Conservation (phyloP, 495 filamentous ascomycete genomes). For the Lasiosphaeriaceae sp. region DNA sequence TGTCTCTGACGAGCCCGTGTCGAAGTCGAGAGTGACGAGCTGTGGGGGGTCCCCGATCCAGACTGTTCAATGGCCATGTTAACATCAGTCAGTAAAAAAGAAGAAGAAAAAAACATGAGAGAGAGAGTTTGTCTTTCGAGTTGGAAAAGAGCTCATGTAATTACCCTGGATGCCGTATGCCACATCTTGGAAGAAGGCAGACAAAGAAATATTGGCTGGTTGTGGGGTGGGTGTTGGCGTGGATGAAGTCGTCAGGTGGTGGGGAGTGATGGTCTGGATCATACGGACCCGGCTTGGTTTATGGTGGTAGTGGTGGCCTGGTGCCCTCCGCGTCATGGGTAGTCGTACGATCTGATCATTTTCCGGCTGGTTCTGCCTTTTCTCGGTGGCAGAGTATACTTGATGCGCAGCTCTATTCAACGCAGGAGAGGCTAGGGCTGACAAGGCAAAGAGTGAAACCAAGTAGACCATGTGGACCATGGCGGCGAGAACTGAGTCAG, state of each 20-base stretch:
- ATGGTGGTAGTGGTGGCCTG: background rate
- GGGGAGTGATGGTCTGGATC: too few relatives aligned
- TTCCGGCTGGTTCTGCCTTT: background rate
- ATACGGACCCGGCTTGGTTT: too few relatives aligned
- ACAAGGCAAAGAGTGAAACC: background rate
- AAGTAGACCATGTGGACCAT: background rate
- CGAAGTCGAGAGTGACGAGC: constrained; percentile 47
- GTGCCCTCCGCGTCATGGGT: constrained; percentile 12
- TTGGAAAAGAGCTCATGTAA: too few relatives aligned
- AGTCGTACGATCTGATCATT: constrained; percentile 14
- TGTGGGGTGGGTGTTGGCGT: background rate
- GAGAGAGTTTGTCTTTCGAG: too few relatives aligned
- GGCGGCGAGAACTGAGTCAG: background rate
- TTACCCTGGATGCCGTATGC: constrained; percentile 17
- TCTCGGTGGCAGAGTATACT: too few relatives aligned
- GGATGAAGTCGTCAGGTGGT: background rate
- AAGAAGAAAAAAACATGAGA: too few relatives aligned
- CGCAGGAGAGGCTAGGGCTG: background rate
- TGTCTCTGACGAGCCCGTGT: constrained; percentile 80
- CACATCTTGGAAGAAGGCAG: too few relatives aligned
- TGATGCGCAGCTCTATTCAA: too few relatives aligned
- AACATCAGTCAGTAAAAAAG: too few relatives aligned
- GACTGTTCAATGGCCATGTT: constrained; percentile 26
- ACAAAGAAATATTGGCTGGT: constrained; percentile 7
- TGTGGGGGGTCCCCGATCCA: constrained; percentile 66